A percentile compares a stretch with the other conserved stretches of the same genome.
phyloP scores from a whole-genome alignment of 768 basidiomycete species.

The Multifurca ochricompacta region DNA sequence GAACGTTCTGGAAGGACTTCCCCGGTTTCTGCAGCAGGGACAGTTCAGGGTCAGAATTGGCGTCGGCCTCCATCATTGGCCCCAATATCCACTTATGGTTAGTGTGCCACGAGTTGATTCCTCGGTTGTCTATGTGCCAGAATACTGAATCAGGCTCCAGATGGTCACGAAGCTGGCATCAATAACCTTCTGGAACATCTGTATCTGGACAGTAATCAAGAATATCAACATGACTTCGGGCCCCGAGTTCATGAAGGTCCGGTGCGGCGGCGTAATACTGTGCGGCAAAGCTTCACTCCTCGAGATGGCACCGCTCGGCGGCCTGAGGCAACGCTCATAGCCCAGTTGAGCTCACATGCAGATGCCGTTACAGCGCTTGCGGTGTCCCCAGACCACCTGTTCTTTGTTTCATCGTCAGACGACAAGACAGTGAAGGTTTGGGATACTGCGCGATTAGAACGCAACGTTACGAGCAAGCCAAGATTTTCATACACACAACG shows the following conservation, averaged over 20 bases:
- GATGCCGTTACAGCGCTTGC: slow-evolving; percentile 73
- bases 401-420: slow-evolving; percentile 90
- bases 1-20: slow-evolving; percentile 74
- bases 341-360: slow-evolving; percentile 77
- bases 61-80: slow-evolving; percentile 44
- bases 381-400: slow-evolving; percentile 88
- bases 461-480: slow-evolving; percentile 83
- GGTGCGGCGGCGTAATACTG: slow-evolving; percentile 64
- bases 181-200: slow-evolving; percentile 83
- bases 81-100: slow-evolving; percentile 69
- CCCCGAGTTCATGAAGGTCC: slow-evolving; percentile 80
- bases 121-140: too few relatives aligned
- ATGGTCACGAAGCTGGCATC: slow-evolving; percentile 86
- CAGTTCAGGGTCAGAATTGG: slow-evolving; percentile 41
- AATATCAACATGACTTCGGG: slow-evolving; percentile 87
- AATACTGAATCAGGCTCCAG: slow-evolving; percentile 32
- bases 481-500: slow-evolving; percentile 46
- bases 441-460: slow-evolving; percentile 88
- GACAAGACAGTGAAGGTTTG: slow-evolving; percentile 92
- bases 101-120: slow-evolving; percentile 17
- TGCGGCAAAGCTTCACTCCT: slow-evolving; percentile 57
- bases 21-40: slow-evolving; percentile 56
- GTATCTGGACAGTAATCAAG: slow-evolving; percentile 79
- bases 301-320: slow-evolving; percentile 56
- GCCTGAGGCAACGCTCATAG: slow-evolving; percentile 73